Conservation (phyloP, 2,329 filamentous ascomycete genomes). For the Pseudogymnoascus sp. region DNA sequence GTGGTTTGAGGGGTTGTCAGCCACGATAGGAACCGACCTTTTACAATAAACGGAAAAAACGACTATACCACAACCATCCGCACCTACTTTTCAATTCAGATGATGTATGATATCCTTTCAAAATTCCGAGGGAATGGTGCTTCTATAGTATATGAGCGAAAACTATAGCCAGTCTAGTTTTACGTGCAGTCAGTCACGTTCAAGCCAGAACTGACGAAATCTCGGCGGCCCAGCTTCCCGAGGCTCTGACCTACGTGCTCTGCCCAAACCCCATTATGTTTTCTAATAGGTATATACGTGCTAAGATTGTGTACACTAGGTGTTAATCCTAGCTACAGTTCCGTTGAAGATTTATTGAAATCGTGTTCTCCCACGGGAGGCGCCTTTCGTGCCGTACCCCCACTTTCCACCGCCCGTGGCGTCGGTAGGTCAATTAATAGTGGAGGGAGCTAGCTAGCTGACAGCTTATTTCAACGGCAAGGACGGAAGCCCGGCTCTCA, state of each 20-base stretch:
- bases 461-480: constrained; percentile 2
- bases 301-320: background rate
- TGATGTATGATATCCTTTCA: background rate
- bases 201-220: background rate
- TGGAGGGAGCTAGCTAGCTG: background rate
- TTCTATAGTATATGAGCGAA: background rate
- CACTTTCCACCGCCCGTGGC: background rate
- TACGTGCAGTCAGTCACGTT: background rate
- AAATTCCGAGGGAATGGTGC: background rate
- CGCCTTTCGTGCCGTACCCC: background rate
- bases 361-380: background rate
- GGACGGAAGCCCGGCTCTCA: background rate
- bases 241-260: background rate
- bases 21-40: background rate
- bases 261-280: background rate
- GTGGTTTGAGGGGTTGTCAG: background rate
- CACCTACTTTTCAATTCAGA: background rate
- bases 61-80: background rate
- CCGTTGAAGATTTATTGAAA: background rate
- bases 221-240: background rate
- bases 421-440: background rate
- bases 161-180: background rate
- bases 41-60: background rate
- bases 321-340: background rate
- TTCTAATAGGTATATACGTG: background rate